A percentile compares a stretch with the other conserved stretches of the same genome.
phyloP scores from a whole-genome alignment of 1,139 yeast genomes.

The Blastobotrys apis region DNA sequence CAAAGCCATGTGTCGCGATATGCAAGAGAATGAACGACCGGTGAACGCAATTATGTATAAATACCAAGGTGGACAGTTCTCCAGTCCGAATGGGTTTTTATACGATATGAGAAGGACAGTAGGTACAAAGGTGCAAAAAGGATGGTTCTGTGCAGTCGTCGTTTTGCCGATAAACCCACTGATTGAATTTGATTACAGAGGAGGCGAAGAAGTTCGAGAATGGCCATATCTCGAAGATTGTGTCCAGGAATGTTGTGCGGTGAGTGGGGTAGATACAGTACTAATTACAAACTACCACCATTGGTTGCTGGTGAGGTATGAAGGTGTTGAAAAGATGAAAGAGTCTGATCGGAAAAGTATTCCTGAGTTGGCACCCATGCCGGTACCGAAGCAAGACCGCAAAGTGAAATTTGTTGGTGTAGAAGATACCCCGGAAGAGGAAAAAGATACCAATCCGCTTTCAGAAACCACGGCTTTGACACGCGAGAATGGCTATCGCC shows the following conservation, averaged over 20 bases:
- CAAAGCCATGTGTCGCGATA: constrained; percentile 10
- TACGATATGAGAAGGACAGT: background rate
- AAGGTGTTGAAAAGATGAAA: constrained; percentile 9
- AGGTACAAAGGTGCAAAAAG: constrained; percentile 1
- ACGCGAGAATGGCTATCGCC: constrained; percentile 4
- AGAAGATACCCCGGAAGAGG: background rate
- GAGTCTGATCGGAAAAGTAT: background rate
- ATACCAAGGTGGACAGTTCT: constrained; percentile 6
- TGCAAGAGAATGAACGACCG: constrained; percentile 2
- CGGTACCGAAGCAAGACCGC: background rate
- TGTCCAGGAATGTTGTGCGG: constrained; percentile 9
- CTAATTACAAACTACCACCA: constrained; percentile 5
- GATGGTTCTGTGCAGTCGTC: constrained; percentile 10
- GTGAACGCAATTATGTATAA: constrained; percentile 9
- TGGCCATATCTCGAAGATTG: constrained; percentile 10
- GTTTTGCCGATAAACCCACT: constrained; percentile 8
- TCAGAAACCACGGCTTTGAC: background rate
- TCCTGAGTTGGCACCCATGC: background rate
- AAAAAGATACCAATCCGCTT: background rate
- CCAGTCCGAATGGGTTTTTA: constrained; percentile 10
- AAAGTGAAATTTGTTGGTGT: constrained; percentile 3
- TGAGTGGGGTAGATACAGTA: constrained; percentile 7
- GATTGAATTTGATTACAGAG: background rate
- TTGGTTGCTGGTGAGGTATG: constrained; percentile 2
- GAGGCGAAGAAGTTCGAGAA: background rate